Base-by-base conservation (phyloP, 2,329 filamentous ascomycete genomes). In the Lecanicillium sp. region DNA sequence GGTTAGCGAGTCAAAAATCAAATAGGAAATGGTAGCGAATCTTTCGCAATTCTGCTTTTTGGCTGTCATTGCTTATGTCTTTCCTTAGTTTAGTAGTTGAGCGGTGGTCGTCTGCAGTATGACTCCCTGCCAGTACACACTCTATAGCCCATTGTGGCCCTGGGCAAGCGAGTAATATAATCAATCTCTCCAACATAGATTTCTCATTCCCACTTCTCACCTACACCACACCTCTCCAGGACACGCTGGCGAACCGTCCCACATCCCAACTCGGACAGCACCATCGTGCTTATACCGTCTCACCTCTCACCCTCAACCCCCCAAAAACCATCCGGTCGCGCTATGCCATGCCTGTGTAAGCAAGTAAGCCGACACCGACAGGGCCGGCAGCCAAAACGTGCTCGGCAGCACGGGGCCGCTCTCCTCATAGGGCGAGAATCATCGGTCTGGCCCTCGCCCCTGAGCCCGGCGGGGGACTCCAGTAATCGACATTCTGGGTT, bases 271-370 rank as follows among this genome's bases (percentile, higher is more conserved):
- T 48, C n/a, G 14, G 21, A 23, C 15, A 37, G 19, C 45, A 12
- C 17, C 24, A 21, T 48, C 23, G 45, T 48, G 45, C 45, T 48
- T 48, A 48, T 48, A 48, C 45, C 45, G 45, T 48, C 45, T 48
- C 24, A 48, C 45, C 30, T 24, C n/a, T n/a, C n/a, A n/a, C n/a
- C n/a, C n/a, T n/a, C n/a, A n/a, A n/a, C n/a, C n/a, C n/a, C n/a
- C n/a, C n/a, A n/a, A n/a, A 44, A 44, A 44, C 32, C 32, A 37
- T 29, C 30, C 42, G 27, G 20, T n/a, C n/a, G n/a, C n/a, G n/a
- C 7, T 37, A 5, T 33, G 26, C 21, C 20, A n/a, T 29, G 7
- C 38, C 29, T 20, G 29, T 27, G 37, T 48, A 41, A 42, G 45
- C 45, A 48, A 21, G 45, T 47, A 47, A 47, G 44, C 44, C 36